A percentile compares a stretch with the other conserved stretches of the same genome.
Evolutionary conservation across 2,329 filamentous ascomycete species (phyloP).

Genomic region (Clonostachys chloroleuca): DNA sequence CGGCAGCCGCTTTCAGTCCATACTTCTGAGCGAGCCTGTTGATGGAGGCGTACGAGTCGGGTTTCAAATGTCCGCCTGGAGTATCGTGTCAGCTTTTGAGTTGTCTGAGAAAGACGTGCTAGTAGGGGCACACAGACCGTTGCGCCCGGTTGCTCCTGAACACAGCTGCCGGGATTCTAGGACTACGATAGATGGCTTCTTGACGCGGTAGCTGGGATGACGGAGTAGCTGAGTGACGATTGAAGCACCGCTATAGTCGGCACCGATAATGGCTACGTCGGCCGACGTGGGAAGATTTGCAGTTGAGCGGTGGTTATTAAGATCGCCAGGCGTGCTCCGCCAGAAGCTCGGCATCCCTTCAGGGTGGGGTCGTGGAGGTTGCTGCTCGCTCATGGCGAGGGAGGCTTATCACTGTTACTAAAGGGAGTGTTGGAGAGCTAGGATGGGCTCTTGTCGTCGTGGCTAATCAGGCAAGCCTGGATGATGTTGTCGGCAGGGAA

Average conservation of each 20-base stretch:
- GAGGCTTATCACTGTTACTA: no score
- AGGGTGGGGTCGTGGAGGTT: no score
- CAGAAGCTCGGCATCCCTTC: constrained; percentile 23
- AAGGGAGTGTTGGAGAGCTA: no score
- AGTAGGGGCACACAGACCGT: constrained; percentile 6
- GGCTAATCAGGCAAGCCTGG: no score
- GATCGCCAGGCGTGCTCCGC: constrained; percentile 26
- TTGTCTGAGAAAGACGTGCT: background rate
- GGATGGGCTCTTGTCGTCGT: no score
- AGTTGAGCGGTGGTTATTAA: constrained; percentile 32
- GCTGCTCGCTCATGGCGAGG: no score
- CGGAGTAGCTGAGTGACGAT: constrained; percentile 26
- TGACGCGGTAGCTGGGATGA: constrained; percentile 3
- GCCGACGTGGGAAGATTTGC: constrained; percentile 25
- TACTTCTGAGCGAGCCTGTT: constrained; percentile 1
- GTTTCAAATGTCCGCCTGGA: constrained; percentile 7
- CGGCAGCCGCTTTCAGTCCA: constrained; percentile 11
- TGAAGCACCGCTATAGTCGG: constrained; percentile 33
- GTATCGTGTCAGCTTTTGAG: background rate
- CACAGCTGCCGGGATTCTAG: constrained; percentile 20
- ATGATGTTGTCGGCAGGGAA: no score
- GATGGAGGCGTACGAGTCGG: constrained; percentile 4
- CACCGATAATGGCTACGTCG: constrained; percentile 40
- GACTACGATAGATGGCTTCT: constrained; percentile 9
- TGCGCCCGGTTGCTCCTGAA: constrained; percentile 10